Percentiles rank a stretch among this genome's conserved stretches.
phyloP scores from a whole-genome alignment of 495 filamentous ascomycete species.

The Cercophora samala region DNA sequence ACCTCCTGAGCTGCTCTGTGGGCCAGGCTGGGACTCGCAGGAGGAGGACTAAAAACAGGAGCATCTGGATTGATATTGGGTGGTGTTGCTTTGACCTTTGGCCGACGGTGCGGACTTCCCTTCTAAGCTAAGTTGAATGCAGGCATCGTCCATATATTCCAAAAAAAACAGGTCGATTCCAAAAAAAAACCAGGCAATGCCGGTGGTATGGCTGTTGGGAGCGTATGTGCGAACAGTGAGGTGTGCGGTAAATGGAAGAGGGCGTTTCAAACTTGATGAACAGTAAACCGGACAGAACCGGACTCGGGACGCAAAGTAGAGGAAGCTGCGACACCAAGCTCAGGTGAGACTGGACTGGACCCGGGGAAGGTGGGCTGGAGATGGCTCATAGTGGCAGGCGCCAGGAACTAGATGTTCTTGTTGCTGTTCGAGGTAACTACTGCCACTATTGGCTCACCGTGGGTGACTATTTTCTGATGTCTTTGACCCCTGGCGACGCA shows the following conservation, averaged over 20 bases:
- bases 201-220: neutral
- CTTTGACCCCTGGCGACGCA: slow-evolving; percentile 74
- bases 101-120: slow-evolving; percentile 44
- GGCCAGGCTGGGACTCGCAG: slow-evolving; percentile 24
- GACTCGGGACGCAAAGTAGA: neutral
- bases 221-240: neutral
- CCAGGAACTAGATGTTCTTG: slow-evolving; percentile 1
- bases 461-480: slow-evolving; percentile 52
- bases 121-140: slow-evolving; percentile 50
- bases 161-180: slow-evolving; percentile 29
- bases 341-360: too few relatives aligned
- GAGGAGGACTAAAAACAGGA: slow-evolving; percentile 13
- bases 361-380: neutral
- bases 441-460: neutral
- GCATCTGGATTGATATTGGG: slow-evolving; percentile 25
- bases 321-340: neutral
- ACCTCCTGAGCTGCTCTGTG: slow-evolving; percentile 39
- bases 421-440: neutral
- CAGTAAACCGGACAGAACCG: neutral
- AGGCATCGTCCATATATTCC: slow-evolving; percentile 45
- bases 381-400: neutral
- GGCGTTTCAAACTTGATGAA: neutral
- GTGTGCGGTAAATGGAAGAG: neutral
- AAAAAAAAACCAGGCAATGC: neutral
- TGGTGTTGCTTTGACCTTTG: slow-evolving; percentile 33